Evolutionary conservation across 1,139 yeast genomes (phyloP).

Genomic region (Geotrichum fermentans): DNA sequence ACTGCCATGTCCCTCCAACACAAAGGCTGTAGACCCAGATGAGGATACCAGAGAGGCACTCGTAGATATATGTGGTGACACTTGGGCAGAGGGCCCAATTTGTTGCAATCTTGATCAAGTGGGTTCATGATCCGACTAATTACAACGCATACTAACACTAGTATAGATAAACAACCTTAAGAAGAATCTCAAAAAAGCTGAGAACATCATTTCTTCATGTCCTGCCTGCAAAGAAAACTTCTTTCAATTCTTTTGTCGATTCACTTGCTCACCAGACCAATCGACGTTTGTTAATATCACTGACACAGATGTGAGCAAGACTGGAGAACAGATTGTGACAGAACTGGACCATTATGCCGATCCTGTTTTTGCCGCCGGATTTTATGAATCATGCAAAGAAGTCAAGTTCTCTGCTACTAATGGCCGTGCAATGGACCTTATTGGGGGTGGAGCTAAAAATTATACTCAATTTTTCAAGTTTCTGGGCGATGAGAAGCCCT

Average conservation of each 20-base stretch:
- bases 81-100: slow-evolving; percentile 47
- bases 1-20: slow-evolving; percentile 68
- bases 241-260: slow-evolving; percentile 76
- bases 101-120: slow-evolving; percentile 58
- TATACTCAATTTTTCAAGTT: slow-evolving; percentile 73
- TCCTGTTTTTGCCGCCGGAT: slow-evolving; percentile 53
- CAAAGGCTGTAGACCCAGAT: slow-evolving; percentile 46
- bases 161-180: slow-evolving; percentile 37
- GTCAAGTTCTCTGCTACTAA: slow-evolving; percentile 92
- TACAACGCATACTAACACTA: background rate
- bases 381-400: slow-evolving; percentile 81
- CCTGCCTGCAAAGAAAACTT: slow-evolving; percentile 92
- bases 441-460: slow-evolving; percentile 91
- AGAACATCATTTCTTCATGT: slow-evolving; percentile 78
- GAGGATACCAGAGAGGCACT: slow-evolving; percentile 47
- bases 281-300: slow-evolving; percentile 67
- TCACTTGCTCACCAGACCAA: slow-evolving; percentile 88
- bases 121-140: background rate
- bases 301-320: slow-evolving; percentile 49
- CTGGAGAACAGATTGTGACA: slow-evolving; percentile 58
- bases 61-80: slow-evolving; percentile 63
- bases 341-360: slow-evolving; percentile 65
- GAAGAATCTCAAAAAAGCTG: slow-evolving; percentile 64
- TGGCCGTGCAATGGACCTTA: slow-evolving; percentile 93
- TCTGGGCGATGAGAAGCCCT: slow-evolving; percentile 88